These are phyloP conservation scores for Aspergillus haitiensis DNA, from an alignment of 495 filamentous ascomycete genomes.

Conservation along the genomic window DNA sequence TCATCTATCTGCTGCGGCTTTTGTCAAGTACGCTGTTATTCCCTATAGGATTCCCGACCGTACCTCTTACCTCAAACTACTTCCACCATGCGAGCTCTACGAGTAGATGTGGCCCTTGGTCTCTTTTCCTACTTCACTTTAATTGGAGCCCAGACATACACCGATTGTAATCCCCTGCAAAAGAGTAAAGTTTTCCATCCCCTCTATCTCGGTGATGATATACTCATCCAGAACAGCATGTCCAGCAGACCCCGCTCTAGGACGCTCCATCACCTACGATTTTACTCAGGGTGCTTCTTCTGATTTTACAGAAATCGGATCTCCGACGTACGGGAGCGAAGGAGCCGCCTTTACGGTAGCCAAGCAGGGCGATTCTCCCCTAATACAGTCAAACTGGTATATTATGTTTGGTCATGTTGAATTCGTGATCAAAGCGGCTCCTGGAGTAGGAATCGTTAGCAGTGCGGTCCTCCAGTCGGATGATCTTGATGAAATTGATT, in stretches of 20 bases:
- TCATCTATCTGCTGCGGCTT: too few species aligned
- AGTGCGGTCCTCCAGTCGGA: conserved; percentile 82
- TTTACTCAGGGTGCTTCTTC: conserved; percentile 69
- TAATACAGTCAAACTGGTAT: conserved; percentile 73
- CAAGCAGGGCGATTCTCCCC: conserved; percentile 78
- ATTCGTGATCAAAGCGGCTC: conserved; percentile 58
- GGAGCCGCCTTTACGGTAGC: conserved; percentile 84
- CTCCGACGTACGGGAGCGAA: conserved; percentile 66
- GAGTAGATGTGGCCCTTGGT: conserved; percentile 27
- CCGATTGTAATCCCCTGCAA: conserved; percentile 70
- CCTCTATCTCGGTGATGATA: conserved; percentile 10
- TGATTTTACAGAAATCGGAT: conserved; percentile 68
- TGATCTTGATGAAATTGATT: conserved; percentile 87
- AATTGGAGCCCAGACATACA: conserved; percentile 71
- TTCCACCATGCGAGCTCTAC: conserved; percentile 33
- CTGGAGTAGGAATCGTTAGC: conserved; percentile 65
- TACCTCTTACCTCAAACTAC: neutral
- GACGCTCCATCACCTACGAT: conserved; percentile 74
- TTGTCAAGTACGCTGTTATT: too few species aligned
- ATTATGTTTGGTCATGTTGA: conserved; percentile 71
- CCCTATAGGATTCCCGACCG: neutral
- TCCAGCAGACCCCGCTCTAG: conserved; percentile 77
- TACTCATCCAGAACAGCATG: conserved; percentile 52
- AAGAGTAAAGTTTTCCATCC: conserved; percentile 51
- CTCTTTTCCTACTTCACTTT: conserved; percentile 35